Evolutionary conservation across 345 rosid genomes (phyloP), one percentile per base, ranked within the genome.

Genomic region (Alliaria petiolata): DNA sequence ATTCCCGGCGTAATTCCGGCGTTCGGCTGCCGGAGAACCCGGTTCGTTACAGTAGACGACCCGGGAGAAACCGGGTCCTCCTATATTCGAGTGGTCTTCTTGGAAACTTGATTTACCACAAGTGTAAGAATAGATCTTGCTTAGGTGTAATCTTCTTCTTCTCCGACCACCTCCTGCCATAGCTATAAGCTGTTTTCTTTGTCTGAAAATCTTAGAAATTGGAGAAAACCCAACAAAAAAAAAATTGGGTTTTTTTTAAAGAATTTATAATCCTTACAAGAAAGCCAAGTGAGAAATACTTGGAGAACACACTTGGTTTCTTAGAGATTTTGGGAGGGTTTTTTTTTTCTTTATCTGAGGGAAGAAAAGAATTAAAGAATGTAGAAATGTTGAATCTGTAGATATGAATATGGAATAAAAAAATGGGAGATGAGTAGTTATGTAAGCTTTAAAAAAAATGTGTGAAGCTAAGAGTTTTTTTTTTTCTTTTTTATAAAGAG

Each of bases 31-130:
- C 68, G 81, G 81, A 66, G 83, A 69, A 34, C 70, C 79, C 9
- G 98, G 93, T 49, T 91, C 97, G 50, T 91, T 93, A 59, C 96
- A 91, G 69, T 70, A 78, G 7, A 93, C 96, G 5, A 89, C 87
- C 56, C 98, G 85, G 4, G 98, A 93, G 75, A 82, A 93, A 34
- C 98, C 97, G 26, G 91, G 90, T 44, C 88, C 80, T 47, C 97
- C 97, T 44, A 93, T 87, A 45, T 81, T 93, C 1, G 92, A 82
- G 53, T 85, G 89, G 62, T 91, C 97, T 54, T 87, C 96, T 70
- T 84, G 28, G 54, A 84, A 82, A 35, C 87, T 83, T 44, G 89
- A 72, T 70, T 69, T 93, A 17, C 91, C 91, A 68, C 96, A 84
- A 43, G 79, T 76, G 78, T 80, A 84, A 6, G 96, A 81, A 65